phyloP scores from a whole-genome alignment of 768 basidiomycete species.

The Hydnomerulius pinastri region DNA sequence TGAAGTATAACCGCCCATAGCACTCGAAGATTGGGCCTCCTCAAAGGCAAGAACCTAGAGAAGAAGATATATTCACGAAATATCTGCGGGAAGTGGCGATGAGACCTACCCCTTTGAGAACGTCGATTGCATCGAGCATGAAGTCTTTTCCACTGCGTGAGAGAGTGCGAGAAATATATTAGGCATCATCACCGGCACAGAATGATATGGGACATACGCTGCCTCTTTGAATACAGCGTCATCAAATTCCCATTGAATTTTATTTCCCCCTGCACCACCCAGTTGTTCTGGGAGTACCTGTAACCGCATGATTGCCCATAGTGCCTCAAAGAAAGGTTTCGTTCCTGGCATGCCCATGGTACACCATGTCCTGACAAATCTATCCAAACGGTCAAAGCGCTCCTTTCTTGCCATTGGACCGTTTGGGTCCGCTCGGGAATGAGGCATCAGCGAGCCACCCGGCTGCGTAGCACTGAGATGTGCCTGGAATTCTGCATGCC shows the following conservation, averaged over 20 bases:
- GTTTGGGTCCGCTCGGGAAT: conserved; percentile 65
- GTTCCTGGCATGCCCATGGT: conserved; percentile 87
- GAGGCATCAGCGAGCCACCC: conserved; percentile 77
- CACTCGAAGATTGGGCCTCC: conserved; percentile 48
- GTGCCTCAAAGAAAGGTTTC: conserved; percentile 67
- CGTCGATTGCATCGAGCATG: conserved; percentile 87
- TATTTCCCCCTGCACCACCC: conserved; percentile 74
- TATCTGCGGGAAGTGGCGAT: conserved; percentile 14
- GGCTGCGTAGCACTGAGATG: conserved; percentile 77
- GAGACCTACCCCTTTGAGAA: conserved; percentile 81
- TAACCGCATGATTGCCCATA: conserved; percentile 80
- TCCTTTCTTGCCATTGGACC: conserved; percentile 72
- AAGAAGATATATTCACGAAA: conserved; percentile 6
- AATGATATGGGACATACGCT: conserved; percentile 61
- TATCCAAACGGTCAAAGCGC: conserved; percentile 71
- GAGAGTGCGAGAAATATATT: conserved; percentile 18
- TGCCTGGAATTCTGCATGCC: conserved; percentile 84
- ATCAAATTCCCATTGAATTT: conserved; percentile 89
- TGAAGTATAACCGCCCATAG: conserved; percentile 34
- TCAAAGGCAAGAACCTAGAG: conserved; percentile 70
- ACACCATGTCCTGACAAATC: conserved; percentile 83
- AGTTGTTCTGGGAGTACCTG: conserved; percentile 79
- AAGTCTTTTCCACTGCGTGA: conserved; percentile 83
- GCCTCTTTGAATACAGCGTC: conserved; percentile 94
- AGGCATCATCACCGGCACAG: conserved; percentile 8